Percentiles rank a stretch among this genome's conserved stretches.
These are phyloP conservation scores for Vitis hybrid DNA, from an alignment of 177 flowering plant species.

Conservation along the genomic window DNA sequence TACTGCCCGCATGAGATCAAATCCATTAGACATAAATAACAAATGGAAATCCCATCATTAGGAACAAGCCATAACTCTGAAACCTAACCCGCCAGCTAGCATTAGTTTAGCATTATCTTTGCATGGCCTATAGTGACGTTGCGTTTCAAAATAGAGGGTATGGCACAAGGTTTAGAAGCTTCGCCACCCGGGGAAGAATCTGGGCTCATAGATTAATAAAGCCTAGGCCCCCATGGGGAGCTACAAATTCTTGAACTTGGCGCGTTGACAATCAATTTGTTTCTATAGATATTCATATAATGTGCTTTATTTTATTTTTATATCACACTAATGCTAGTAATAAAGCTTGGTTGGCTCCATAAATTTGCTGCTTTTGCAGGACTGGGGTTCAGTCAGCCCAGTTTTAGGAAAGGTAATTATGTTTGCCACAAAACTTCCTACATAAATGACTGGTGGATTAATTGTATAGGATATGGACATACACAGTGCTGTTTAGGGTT, in stretches of 20 bases:
- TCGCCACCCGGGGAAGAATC: constrained; percentile 39
- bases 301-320: background rate
- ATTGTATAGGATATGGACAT: background rate
- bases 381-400: background rate
- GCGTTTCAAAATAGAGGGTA: constrained; percentile 1
- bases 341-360: background rate
- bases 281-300: background rate
- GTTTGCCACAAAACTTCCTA: too few species aligned
- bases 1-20: too few species aligned
- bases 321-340: background rate
- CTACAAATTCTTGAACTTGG: constrained; percentile 8
- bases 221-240: constrained; percentile 1
- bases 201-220: constrained; percentile 13
- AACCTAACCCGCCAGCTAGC: constrained; percentile 7
- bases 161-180: constrained; percentile 48
- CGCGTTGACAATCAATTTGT: constrained; percentile 22
- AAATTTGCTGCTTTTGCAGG: background rate
- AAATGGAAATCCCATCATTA: too few species aligned
- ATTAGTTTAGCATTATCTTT: background rate
- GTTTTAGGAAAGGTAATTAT: background rate
- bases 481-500: background rate
- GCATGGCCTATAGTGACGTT: constrained; percentile 3
- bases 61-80: background rate
- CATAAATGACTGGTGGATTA: background rate
- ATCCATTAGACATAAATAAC: too few species aligned